Evolutionary conservation across 2,329 filamentous ascomycete genomes (phyloP), one percentile per base, ranked within the genome.

Genomic region (Chaetomiaceae sp.): DNA sequence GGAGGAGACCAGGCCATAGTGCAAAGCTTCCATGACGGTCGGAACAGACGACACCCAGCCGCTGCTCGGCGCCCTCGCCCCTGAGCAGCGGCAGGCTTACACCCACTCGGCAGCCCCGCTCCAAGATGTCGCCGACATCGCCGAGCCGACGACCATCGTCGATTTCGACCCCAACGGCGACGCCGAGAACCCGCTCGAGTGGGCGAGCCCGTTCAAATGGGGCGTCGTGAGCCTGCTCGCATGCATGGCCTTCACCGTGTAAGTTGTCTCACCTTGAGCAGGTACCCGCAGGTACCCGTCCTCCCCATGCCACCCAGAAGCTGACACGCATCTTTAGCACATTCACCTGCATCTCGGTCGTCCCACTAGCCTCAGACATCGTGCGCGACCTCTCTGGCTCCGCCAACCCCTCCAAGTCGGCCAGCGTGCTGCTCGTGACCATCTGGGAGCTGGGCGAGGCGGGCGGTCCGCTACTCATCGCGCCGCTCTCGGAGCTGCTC

Each of bases 371-470:
- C 6, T 65, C 63, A 30, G 65, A 63, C 38, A 79, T 80, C 51
- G 69, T 75, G 18, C 55, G 62, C 2, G 75, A 80, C 41, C 54
- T 74, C 19, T 60, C 68, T 47, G 42, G 56, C 15, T 61, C 65
- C n/a, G 52, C 58, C 9, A 56, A 63, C 20, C 32, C 42, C 14
- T 72, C 38, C 60, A 71, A 71, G 47, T 70, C 72, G 0, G 66
- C 74, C 14, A 71, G 67, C 54, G 73, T 77, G 32, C 67, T 89
- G 36, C 78, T 87, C 44, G 79, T 88, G 8, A 85, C 82, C 0
- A 79, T 86, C 49, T 84, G 83, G 71, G 76, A 88, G 49, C 72
- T 86, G 0, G 83, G 83, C 50, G 79, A 82, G 54, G 76, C 76
- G 2, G 73, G 78, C 6, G 80, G 79, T 0, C 79, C 80, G 1